A percentile compares a stretch with the other conserved stretches of the same genome.
These are phyloP conservation scores for Erodium maritimum DNA, from an alignment of 345 rosid genomes.

Conservation along the genomic window DNA sequence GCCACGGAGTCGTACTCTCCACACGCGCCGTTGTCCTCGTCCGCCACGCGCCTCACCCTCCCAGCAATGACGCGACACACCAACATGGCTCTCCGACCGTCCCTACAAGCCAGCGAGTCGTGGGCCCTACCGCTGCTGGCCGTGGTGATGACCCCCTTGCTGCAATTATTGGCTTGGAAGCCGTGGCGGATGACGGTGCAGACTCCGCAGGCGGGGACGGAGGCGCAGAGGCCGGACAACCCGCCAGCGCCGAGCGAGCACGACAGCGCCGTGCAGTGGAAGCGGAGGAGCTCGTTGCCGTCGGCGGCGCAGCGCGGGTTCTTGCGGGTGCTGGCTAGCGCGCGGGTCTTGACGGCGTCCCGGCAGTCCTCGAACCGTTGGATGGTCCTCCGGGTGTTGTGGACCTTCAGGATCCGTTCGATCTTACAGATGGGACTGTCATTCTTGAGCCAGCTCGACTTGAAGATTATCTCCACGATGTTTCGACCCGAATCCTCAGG, in stretches of 20 bases:
- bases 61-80: slow-evolving; percentile 16
- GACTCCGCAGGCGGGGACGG: not conserved
- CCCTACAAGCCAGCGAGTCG: slow-evolving; percentile 8
- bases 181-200: slow-evolving; percentile 7
- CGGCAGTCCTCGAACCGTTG: slow-evolving; percentile 97
- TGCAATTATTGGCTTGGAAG: not conserved
- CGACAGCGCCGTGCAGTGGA: slow-evolving; percentile 13
- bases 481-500: slow-evolving; percentile 1
- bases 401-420: slow-evolving; percentile 57
- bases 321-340: slow-evolving; percentile 42
- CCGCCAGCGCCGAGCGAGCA: slow-evolving; percentile 11
- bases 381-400: slow-evolving; percentile 86
- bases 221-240: not conserved
- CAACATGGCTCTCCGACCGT: slow-evolving; percentile 13
- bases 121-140: slow-evolving; percentile 14
- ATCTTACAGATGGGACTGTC: not conserved
- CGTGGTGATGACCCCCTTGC: slow-evolving; percentile 4
- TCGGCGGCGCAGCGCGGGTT: slow-evolving; percentile 10
- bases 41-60: not conserved
- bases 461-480: slow-evolving; percentile 4
- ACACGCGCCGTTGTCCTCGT: slow-evolving; percentile 5
- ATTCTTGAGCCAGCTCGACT: slow-evolving; percentile 4
- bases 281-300: slow-evolving; percentile 15
- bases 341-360: slow-evolving; percentile 78
- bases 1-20: slow-evolving; percentile 17